phyloP scores from a whole-genome alignment of 2,329 filamentous ascomycete species.

The Botrytis byssoidea region DNA sequence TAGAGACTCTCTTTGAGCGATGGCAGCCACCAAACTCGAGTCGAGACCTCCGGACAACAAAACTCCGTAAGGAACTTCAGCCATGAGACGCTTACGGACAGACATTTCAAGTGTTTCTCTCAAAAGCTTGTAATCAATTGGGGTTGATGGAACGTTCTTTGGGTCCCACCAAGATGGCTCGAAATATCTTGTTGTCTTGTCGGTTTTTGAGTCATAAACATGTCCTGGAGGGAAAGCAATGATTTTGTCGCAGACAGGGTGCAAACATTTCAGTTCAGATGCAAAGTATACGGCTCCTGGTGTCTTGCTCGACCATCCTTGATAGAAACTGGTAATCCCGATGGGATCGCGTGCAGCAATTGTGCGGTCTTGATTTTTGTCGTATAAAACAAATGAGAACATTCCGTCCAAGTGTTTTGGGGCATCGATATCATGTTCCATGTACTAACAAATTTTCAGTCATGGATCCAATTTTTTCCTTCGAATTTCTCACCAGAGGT shows the following conservation, averaged over 20 bases:
- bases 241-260: slow-evolving; percentile 93
- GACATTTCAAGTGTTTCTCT: slow-evolving; percentile 82
- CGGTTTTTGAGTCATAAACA: slow-evolving; percentile 91
- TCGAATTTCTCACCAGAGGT: slow-evolving; percentile 66
- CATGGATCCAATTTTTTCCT: slow-evolving; percentile 8
- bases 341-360: slow-evolving; percentile 95
- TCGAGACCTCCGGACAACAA: slow-evolving; percentile 92
- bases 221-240: slow-evolving; percentile 92
- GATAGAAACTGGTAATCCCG: slow-evolving; percentile 95
- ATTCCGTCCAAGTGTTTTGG: slow-evolving; percentile 96
- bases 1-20: slow-evolving; percentile 89
- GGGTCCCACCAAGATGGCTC: slow-evolving; percentile 91
- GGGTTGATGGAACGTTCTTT: slow-evolving; percentile 70
- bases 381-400: slow-evolving; percentile 99
- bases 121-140: slow-evolving; percentile 79
- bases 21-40: slow-evolving; percentile 90
- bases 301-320: slow-evolving; percentile 82
- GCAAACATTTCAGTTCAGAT: slow-evolving; percentile 91
- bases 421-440: slow-evolving; percentile 87
- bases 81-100: slow-evolving; percentile 96
- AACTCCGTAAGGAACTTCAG: slow-evolving; percentile 96
- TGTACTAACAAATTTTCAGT: slow-evolving; percentile 59
- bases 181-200: slow-evolving; percentile 82
- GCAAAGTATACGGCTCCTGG: slow-evolving; percentile 91
- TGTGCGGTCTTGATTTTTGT: slow-evolving; percentile 89